Evolutionary conservation across 2,329 filamentous ascomycete genomes (phyloP).

Genomic region (Botrytis hyacinthi): DNA sequence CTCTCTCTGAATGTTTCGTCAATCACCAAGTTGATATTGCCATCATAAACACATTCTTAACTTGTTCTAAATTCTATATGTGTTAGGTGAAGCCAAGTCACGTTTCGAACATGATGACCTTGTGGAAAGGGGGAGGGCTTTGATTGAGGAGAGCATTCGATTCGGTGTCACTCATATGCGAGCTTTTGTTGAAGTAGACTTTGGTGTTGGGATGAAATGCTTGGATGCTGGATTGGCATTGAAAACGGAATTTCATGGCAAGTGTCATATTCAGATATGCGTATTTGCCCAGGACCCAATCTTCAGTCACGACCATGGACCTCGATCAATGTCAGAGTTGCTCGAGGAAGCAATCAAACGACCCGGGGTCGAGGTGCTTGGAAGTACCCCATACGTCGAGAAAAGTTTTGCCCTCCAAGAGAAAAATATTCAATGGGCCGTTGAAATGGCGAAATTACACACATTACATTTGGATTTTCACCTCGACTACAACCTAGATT

Average conservation of each 20-base stretch:
- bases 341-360: slow-evolving; percentile 47
- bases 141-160: slow-evolving; percentile 62
- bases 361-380: slow-evolving; percentile 56
- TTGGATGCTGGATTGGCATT: slow-evolving; percentile 56
- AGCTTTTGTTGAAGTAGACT: slow-evolving; percentile 70
- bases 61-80: slow-evolving; percentile 8
- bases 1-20: slow-evolving; percentile 14
- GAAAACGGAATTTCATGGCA: slow-evolving; percentile 51
- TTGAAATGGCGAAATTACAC: slow-evolving; percentile 50
- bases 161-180: slow-evolving; percentile 68
- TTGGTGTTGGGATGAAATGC: slow-evolving; percentile 56
- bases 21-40: not conserved
- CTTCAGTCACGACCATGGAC: slow-evolving; percentile 53
- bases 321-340: slow-evolving; percentile 50
- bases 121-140: slow-evolving; percentile 60
- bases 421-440: slow-evolving; percentile 62
- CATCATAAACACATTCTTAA: not conserved
- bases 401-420: slow-evolving; percentile 41
- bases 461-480: slow-evolving; percentile 66
- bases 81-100: slow-evolving; percentile 53
- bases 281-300: slow-evolving; percentile 70
- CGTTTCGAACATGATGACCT: slow-evolving; percentile 62
- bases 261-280: slow-evolving; percentile 63
- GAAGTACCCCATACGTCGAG: slow-evolving; percentile 71
- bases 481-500: slow-evolving; percentile 66